Evolutionary conservation across 352 stramenopile genomes (phyloP).

Genomic region (Lagenidium giganteum): DNA sequence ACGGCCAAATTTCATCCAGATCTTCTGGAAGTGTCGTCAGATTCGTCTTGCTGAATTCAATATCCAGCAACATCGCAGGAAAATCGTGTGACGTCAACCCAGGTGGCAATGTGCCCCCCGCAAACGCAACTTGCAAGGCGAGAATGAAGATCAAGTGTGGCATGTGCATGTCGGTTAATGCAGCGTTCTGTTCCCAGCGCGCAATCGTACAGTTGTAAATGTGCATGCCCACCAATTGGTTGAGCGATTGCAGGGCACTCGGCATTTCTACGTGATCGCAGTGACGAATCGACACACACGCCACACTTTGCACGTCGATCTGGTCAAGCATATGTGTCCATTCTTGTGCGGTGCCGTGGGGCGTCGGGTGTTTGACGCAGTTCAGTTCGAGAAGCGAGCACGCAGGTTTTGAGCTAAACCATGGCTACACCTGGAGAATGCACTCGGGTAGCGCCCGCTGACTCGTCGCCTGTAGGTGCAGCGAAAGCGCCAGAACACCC

Average conservation of each 20-base stretch:
- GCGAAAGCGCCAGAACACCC: background rate
- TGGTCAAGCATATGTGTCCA: background rate
- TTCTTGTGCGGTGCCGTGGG: background rate
- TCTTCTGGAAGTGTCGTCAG: background rate
- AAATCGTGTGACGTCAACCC: background rate
- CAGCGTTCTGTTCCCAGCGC: constrained; percentile 5
- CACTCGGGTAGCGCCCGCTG: background rate
- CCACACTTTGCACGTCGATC: background rate
- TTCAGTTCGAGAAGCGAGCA: constrained; percentile 7
- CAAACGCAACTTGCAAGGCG: constrained; percentile 6
- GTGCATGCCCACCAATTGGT: constrained; percentile 8
- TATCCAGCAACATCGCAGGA: background rate
- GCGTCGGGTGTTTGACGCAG: too few relatives aligned
- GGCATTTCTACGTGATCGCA: constrained; percentile 8
- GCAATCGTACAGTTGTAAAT: constrained; percentile 15
- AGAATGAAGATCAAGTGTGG: constrained; percentile 5
- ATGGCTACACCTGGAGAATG: constrained; percentile 7
- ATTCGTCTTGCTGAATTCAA: background rate
- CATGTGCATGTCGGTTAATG: constrained; percentile 8
- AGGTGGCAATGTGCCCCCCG: too few relatives aligned
- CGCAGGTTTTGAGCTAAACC: constrained; percentile 2
- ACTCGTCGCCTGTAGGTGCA: constrained; percentile 4
- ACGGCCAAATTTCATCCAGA: background rate
- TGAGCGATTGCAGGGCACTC: background rate
- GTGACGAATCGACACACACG: constrained; percentile 6